phyloP scores from a whole-genome alignment of 768 basidiomycete species.

The Mycena leptocephala region DNA sequence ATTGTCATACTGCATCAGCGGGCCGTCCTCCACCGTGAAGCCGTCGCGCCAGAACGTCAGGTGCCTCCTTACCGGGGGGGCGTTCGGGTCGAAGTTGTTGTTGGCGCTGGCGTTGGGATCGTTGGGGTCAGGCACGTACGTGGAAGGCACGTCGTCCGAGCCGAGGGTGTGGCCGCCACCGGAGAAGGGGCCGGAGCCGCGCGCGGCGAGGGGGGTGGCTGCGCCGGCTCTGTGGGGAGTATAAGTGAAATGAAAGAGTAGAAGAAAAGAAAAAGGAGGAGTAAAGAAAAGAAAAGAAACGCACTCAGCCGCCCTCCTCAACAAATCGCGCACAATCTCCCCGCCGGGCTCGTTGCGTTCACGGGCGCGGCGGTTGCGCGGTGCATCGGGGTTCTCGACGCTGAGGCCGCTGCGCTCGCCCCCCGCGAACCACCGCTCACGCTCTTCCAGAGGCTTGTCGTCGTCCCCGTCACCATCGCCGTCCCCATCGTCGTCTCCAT shows the following conservation, averaged over 20 bases:
- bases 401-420: no score
- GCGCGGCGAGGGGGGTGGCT: conserved; percentile 35
- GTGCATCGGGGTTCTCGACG: no score
- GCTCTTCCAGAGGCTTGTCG: no score
- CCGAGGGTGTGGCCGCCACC: conserved; percentile 91
- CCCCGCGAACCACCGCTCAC: no score
- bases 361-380: no score
- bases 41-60: conserved; percentile 79
- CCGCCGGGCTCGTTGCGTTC: no score
- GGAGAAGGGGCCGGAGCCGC: conserved; percentile 58
- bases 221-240: conserved; percentile 57
- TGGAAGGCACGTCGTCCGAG: conserved; percentile 87
- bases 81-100: conserved; percentile 78
- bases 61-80: conserved; percentile 93
- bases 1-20: conserved; percentile 87
- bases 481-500: no score
- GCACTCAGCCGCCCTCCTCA: conserved; percentile 89
- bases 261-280: no score
- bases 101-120: conserved; percentile 58
- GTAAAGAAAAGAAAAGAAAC: conserved; percentile 44
- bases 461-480: no score
- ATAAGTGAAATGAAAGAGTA: no score
- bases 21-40: conserved; percentile 92
- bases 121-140: conserved; percentile 82
- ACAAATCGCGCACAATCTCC: no score